phyloP scores from a whole-genome alignment of 345 rosid species.

The Atalantia buxifolia region DNA sequence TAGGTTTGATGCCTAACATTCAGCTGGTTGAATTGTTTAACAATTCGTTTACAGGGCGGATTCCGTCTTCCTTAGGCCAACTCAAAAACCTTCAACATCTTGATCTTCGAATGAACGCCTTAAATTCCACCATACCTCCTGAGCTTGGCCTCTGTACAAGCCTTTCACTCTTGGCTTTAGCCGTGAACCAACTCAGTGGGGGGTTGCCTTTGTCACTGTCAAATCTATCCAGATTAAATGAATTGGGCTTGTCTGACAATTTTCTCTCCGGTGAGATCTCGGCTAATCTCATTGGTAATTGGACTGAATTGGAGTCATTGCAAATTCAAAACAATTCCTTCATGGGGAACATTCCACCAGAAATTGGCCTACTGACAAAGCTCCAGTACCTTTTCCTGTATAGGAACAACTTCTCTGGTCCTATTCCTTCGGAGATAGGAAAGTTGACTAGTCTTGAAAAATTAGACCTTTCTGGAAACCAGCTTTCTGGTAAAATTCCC shows the following conservation, averaged over 20 bases:
- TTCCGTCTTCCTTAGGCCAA: conserved; percentile 55
- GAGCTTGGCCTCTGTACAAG: conserved; percentile 52
- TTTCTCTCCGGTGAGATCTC: conserved; percentile 43
- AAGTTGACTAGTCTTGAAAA: conserved; percentile 21
- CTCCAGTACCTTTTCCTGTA: conserved; percentile 37
- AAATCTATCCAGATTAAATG: conserved; percentile 27
- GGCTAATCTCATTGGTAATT: conserved; percentile 37
- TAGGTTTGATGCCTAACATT: conserved; percentile 40
- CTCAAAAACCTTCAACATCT: conserved; percentile 36
- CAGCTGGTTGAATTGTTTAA: conserved; percentile 31
- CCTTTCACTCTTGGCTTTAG: conserved; percentile 54
- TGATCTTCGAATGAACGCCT: conserved; percentile 33
- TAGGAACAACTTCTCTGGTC: conserved; percentile 40
- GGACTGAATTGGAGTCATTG: conserved; percentile 45
- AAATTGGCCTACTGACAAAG: conserved; percentile 36
- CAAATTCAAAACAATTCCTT: conserved; percentile 52
- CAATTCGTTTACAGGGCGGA: conserved; percentile 42
- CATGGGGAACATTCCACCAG: conserved; percentile 44
- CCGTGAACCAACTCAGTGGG: conserved; percentile 47
- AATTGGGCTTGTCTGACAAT: conserved; percentile 39
- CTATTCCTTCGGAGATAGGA: conserved; percentile 50
- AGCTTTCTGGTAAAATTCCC: conserved; percentile 54
- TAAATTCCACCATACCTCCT: conserved; percentile 54
- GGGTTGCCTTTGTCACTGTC: conserved; percentile 50
- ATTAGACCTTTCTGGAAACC: conserved; percentile 49